phyloP scores from a whole-genome alignment of 2,329 filamentous ascomycete genomes.

The Ascochyta pisi region DNA sequence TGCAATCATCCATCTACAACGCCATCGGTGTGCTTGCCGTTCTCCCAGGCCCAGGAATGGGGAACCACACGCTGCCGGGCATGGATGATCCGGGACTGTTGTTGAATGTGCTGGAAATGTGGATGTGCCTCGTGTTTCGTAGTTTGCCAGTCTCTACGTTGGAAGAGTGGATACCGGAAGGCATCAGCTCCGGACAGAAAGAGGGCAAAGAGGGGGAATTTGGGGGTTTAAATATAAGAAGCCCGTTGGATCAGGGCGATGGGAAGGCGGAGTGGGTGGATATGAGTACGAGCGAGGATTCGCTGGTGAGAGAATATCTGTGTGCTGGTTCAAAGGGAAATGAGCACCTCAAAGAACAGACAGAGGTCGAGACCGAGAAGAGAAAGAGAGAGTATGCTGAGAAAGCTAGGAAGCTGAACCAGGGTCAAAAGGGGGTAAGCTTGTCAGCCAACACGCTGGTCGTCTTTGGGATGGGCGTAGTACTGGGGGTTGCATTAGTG shows the following conservation, averaged over 20 bases:
- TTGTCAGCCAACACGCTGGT: conserved; percentile 1
- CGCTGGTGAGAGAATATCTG: conserved; percentile 32
- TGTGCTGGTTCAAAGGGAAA: conserved; percentile 2
- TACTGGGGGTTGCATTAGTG: conserved; percentile 7
- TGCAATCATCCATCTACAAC: conserved; percentile 41
- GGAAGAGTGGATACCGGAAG: conserved; percentile 31
- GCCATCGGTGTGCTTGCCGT: conserved; percentile 33
- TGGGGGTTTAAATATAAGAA: conserved; percentile 40
- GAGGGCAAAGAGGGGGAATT: conserved; percentile 27
- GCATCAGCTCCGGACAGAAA: neutral
- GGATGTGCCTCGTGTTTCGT: conserved; percentile 44
- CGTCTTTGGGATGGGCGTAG: conserved; percentile 8
- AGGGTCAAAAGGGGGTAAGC: neutral
- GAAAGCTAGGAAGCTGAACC: conserved; percentile 12
- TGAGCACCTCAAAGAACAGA: neutral
- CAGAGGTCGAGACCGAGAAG: neutral
- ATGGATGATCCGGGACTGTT: conserved; percentile 38
- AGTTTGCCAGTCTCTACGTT: conserved; percentile 29
- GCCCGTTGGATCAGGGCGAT: conserved; percentile 40
- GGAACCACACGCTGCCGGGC: conserved; percentile 23
- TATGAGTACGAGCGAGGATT: conserved; percentile 30
- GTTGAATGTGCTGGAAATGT: conserved; percentile 47
- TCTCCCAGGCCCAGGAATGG: conserved; percentile 20
- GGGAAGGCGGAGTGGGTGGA: conserved; percentile 30
- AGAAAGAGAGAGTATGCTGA: conserved; percentile 17